Evolutionary conservation across 2,329 filamentous ascomycete species (phyloP).

Genomic region (Colletotrichum sp.): DNA sequence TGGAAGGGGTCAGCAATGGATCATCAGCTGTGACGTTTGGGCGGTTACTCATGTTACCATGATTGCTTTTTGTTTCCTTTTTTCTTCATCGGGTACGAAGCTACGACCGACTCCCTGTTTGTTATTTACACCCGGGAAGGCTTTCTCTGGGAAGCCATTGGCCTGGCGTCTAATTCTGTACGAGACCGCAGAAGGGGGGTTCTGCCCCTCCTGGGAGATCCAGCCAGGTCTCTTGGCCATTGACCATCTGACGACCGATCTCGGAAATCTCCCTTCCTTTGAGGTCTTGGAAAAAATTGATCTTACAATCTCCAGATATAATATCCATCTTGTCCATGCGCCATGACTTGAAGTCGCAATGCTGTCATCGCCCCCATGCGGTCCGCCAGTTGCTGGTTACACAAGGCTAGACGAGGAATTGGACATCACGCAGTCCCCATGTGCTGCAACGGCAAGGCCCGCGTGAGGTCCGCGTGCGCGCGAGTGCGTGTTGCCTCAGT

Average conservation of each 20-base stretch:
- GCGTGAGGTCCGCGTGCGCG: neutral
- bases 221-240: neutral
- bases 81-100: neutral
- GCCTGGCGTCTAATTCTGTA: neutral
- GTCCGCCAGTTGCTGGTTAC: neutral
- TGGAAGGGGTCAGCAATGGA: neutral
- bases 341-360: neutral
- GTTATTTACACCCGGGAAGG: neutral
- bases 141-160: neutral
- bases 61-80: neutral
- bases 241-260: neutral
- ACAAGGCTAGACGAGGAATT: neutral
- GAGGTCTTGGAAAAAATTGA: neutral
- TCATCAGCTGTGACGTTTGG: neutral
- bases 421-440: neutral
- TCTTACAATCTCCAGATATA: neutral
- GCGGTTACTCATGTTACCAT: neutral
- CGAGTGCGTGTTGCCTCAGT: neutral
- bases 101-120: neutral
- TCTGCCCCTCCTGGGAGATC: neutral
- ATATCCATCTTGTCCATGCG: neutral
- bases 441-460: neutral
- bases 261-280: neutral
- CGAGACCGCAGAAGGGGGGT: neutral
- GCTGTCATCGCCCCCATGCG: neutral